These are phyloP conservation scores for Hemileccinum impolitum DNA, from an alignment of 768 basidiomycete genomes.

Conservation along the genomic window DNA sequence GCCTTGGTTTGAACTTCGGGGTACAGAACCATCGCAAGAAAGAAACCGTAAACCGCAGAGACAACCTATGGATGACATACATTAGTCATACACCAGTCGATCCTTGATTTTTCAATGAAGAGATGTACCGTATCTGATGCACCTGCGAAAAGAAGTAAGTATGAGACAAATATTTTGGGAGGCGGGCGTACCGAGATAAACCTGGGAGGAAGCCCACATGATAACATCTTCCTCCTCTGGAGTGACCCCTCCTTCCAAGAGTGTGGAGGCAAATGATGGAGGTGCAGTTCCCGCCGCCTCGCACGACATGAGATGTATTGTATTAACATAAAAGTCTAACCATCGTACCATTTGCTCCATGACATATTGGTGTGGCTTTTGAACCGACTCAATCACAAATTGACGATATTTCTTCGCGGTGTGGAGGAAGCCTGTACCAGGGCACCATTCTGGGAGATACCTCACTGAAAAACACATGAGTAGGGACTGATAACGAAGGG, in stretches of 20 bases:
- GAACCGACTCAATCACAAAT: conserved; percentile 36
- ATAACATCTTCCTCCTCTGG: conserved; percentile 19
- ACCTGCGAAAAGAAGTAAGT: conserved; percentile 11
- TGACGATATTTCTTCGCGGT: conserved; percentile 25
- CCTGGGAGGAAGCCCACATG: conserved; percentile 15
- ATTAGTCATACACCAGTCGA: neutral
- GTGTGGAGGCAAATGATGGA: conserved; percentile 18
- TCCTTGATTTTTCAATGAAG: conserved; percentile 29
- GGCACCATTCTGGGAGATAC: conserved; percentile 34
- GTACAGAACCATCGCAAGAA: conserved; percentile 24
- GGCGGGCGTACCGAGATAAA: conserved; percentile 9
- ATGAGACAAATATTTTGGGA: neutral
- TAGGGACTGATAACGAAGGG: neutral
- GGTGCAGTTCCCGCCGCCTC: conserved; percentile 17
- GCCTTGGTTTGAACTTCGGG: conserved; percentile 25
- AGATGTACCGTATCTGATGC: conserved; percentile 43
- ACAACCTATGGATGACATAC: conserved; percentile 5
- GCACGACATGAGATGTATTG: neutral
- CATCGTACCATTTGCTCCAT: conserved; percentile 33
- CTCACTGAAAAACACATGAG: conserved; percentile 18
- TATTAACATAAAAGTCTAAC: neutral
- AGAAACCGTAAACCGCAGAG: conserved; percentile 18
- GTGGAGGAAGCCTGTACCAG: conserved; percentile 33
- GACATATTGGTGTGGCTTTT: conserved; percentile 36
- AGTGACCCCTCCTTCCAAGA: conserved; percentile 10